Base-by-base conservation (phyloP, 805 yeast species). In the Wickerhamiella qilinensis region DNA sequence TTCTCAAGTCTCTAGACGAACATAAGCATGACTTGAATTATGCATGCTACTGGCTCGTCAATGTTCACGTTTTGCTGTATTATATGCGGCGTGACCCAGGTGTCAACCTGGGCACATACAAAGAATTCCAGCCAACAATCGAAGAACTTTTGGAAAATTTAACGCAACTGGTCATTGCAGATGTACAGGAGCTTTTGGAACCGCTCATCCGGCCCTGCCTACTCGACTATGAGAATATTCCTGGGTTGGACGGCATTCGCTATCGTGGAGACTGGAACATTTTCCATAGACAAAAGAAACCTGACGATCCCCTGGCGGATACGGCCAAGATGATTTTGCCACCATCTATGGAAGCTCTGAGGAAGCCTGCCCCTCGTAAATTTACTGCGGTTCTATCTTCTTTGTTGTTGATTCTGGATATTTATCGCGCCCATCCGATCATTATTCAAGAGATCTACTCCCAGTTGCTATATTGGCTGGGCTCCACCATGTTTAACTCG, bases 361-460 rank as follows among this genome's bases (percentile, higher is more conserved):
- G 83, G 52, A 75, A 80, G 68, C 94, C 95, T 3, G 83, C 96
- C 0, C 98, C 98, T 0, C 64, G 86, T 38, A 76, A 74, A 47
- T 68, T 86, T 38, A 74, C 86, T 20, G 93, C 91, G 49, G 78
- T 86, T 1, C 66, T 91, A 42, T 93, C 94, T 22, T 94, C 97
- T 0, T 65, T 93, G 38, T 67, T 84, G 33, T 84, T 86, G 50
- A 88, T 91, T 2, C 65, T 86, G 50, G 84, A 80, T 39, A 59
- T 88, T 30, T 93, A 81, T 55, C 71, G 77, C 46, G 80, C 84
- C 6, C 88, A 81, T 52, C 80, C 84, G 6, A 62, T 82, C 17
- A 63, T 83, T n/a, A 72, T 73, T 39, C 77, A 78, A 44, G 93
- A 85, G 57, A 71, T 93, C 29, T 65, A 84, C 29, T 70, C 91